These are phyloP conservation scores for Bolboschoenoplectus hybrid DNA, from an alignment of 202 grass and related monocot species.

Conservation along the genomic window DNA sequence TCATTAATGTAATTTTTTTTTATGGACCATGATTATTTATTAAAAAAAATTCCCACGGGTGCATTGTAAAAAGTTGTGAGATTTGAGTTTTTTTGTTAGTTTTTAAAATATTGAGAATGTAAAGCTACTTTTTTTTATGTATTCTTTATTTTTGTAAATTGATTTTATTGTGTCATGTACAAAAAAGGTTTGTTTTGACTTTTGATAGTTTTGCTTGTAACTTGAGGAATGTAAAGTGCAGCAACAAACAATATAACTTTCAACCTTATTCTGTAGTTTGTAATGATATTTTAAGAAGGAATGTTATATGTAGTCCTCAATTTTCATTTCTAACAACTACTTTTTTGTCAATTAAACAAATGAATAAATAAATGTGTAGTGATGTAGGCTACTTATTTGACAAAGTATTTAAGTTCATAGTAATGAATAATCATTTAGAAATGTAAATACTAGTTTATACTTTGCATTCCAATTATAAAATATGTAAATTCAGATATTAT, in stretches of 20 bases:
- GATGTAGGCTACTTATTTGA: neutral
- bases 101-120: neutral
- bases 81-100: neutral
- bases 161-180: neutral
- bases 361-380: neutral
- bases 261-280: neutral
- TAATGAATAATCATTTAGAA: neutral
- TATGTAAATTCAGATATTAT: too few species aligned
- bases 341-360: neutral
- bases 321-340: neutral
- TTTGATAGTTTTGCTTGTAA: neutral
- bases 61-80: constrained; percentile 8
- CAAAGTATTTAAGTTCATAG: neutral
- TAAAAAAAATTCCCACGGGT: neutral
- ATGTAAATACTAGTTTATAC: neutral
- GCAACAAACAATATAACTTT: neutral
- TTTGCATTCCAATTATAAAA: neutral
- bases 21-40: neutral
- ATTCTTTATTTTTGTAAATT: neutral
- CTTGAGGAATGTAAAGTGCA: neutral
- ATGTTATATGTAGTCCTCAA: neutral
- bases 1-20: neutral
- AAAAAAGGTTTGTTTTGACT: neutral
- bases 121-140: neutral
- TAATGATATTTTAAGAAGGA: neutral